phyloP scores from a whole-genome alignment of 495 filamentous ascomycete species.

The Trichoderma reesei region DNA sequence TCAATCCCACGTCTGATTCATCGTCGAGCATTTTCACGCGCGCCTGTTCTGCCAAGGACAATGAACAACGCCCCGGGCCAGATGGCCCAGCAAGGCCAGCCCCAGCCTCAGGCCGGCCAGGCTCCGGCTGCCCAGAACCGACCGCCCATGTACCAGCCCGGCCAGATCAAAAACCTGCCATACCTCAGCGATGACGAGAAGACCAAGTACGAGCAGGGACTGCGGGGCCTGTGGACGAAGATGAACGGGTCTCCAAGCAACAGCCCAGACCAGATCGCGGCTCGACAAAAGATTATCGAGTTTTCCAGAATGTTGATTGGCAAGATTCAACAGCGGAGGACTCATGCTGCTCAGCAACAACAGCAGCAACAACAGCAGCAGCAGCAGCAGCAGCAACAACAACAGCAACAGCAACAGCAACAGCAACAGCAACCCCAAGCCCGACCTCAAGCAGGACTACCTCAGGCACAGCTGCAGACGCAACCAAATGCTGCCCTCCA shows the following conservation, averaged over 20 bases:
- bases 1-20: background rate
- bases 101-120: conserved; percentile 4
- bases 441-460: conserved; percentile 16
- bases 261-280: conserved; percentile 46
- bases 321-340: conserved; percentile 36
- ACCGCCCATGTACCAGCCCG: conserved; percentile 29
- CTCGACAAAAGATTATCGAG: conserved; percentile 54
- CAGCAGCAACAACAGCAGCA: conserved; percentile 16
- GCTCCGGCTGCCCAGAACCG: conserved; percentile 4
- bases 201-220: conserved; percentile 52
- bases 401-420: conserved; percentile 15
- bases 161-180: conserved; percentile 36
- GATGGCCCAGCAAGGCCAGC: conserved; percentile 9
- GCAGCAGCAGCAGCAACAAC: conserved; percentile 13
- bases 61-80: conserved; percentile 9
- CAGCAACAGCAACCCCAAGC: conserved; percentile 6
- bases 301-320: conserved; percentile 54
- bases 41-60: background rate
- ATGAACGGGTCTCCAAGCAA: conserved; percentile 50
- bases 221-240: conserved; percentile 49
- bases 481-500: conserved; percentile 15
- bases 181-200: conserved; percentile 50
- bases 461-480: conserved; percentile 14
- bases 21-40: background rate
- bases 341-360: conserved; percentile 12